Evolutionary conservation across 441 rosid genomes (phyloP).

Genomic region (Bruguiera hainesii): DNA sequence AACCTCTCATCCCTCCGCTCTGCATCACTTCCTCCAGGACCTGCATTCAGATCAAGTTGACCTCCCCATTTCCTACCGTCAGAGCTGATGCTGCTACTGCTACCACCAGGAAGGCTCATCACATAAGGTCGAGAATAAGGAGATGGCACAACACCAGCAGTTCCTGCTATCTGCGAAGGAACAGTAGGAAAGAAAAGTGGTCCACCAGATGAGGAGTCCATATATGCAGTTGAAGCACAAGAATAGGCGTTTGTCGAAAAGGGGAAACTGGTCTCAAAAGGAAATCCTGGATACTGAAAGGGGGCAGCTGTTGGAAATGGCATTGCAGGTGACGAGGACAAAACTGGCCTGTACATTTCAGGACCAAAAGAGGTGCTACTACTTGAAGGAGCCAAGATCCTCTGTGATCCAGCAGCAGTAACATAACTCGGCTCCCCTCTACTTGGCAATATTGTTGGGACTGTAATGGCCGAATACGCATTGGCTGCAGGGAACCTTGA

Average conservation of each 20-base stretch:
- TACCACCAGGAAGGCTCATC: constrained; percentile 27
- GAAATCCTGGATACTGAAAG: constrained; percentile 39
- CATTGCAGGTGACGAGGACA: constrained; percentile 40
- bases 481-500: constrained; percentile 62
- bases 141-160: constrained; percentile 32
- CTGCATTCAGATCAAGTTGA: constrained; percentile 45
- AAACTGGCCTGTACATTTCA: constrained; percentile 32
- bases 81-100: constrained; percentile 11
- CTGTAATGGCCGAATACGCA: constrained; percentile 49
- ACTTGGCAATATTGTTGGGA: constrained; percentile 56
- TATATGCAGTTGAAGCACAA: constrained; percentile 32
- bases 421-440: constrained; percentile 69
- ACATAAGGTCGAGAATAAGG: constrained; percentile 37
- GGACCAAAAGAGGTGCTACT: constrained; percentile 28
- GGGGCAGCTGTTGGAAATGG: constrained; percentile 30
- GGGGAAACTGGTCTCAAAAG: constrained; percentile 38
- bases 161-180: constrained; percentile 34
- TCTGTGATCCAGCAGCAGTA: constrained; percentile 41
- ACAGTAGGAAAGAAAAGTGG: constrained; percentile 38
- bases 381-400: constrained; percentile 36
- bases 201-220: constrained; percentile 39
- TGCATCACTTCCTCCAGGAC: constrained; percentile 36
- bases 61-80: constrained; percentile 39
- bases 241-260: constrained; percentile 34
- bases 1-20: constrained; percentile 36